Percentiles rank a stretch among this genome's conserved stretches.
These are phyloP conservation scores for Madurella mycetomatis DNA, from an alignment of 2,329 filamentous ascomycete species.

Conservation along the genomic window DNA sequence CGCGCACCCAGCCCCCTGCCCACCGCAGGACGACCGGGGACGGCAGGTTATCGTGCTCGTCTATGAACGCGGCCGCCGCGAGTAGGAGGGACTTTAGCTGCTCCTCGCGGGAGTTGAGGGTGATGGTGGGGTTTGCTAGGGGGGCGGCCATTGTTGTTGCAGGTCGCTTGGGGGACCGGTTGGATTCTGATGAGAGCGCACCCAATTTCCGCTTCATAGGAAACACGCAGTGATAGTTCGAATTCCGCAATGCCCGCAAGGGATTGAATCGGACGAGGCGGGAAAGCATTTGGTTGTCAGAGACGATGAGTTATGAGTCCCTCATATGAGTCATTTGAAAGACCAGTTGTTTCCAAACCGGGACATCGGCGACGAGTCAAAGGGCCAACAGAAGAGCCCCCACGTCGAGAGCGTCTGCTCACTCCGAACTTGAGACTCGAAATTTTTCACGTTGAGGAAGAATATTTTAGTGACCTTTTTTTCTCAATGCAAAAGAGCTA, in stretches of 20 bases:
- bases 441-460: no score
- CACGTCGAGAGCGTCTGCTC: neutral
- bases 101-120: constrained; percentile 65
- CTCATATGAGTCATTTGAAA: neutral
- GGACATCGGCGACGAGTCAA: no score
- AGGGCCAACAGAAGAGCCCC: neutral
- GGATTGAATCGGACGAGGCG: neutral
- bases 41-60: constrained; percentile 40
- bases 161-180: constrained; percentile 1
- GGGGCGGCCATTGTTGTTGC: constrained; percentile 10
- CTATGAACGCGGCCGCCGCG: constrained; percentile 71
- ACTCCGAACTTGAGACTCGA: no score
- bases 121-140: constrained; percentile 28
- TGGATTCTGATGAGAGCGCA: constrained; percentile 5
- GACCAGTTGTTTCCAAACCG: no score
- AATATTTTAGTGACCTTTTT: no score
- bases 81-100: constrained; percentile 73
- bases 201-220: constrained; percentile 27
- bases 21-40: constrained; percentile 62
- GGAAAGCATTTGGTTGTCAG: constrained; percentile 1
- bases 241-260: neutral
- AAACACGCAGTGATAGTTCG: neutral
- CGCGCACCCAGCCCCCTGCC: constrained; percentile 84
- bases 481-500: no score
- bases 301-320: neutral